Evolutionary conservation across 1,284 basidiomycete genomes (phyloP), one percentile per base, ranked within the genome.

Genomic region (Paramarasmius palmivorus): DNA sequence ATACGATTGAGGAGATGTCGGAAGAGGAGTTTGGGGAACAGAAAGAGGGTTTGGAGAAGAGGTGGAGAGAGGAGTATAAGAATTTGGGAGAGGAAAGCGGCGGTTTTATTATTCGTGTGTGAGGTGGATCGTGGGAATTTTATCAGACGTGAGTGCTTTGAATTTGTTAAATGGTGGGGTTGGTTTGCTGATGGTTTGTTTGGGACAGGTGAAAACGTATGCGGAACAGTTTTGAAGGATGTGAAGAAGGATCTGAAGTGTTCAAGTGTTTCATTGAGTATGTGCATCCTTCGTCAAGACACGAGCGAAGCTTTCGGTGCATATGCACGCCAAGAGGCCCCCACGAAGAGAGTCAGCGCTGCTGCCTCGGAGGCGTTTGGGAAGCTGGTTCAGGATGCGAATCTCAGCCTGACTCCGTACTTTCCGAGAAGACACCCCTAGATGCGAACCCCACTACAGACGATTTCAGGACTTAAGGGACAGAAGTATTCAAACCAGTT

Each of bases 271-370:
- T 93, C 78, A 74, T 82, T 57, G 73, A 76, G 22, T 78, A 81
- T 53, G 81, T 93, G 42, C 86, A 94, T 67, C 88, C 88, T 1
- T 81, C 79, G 1, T 92, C 90, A 59, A 75, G 26, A 78, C 74
- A 2, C 83, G 93, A 39, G 76, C 86, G 35, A 96, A 96, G 69
- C 70, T 96, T 25, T 92, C 93, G 0, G 73, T 93, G 15, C 94
- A 97, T 63, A 73, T 93, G 67, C 73, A 76, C 46, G 92, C 93
- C 4, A 84, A 86, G 63, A 88, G 83, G 64, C 74, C 81, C 3
- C 76, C 71, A 7, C 77, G 4, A 76, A 75, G 60, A 84, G 82
- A 59, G 83, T 95, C 66, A 90, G 88, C 64, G 63, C 73, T 4
- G 76, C 78, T 2, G 89, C 90, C 4, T 81, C 84, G 32, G 75